Base-by-base conservation (phyloP, 140 eudicot genomes). In the Ambrosia hybrid region DNA sequence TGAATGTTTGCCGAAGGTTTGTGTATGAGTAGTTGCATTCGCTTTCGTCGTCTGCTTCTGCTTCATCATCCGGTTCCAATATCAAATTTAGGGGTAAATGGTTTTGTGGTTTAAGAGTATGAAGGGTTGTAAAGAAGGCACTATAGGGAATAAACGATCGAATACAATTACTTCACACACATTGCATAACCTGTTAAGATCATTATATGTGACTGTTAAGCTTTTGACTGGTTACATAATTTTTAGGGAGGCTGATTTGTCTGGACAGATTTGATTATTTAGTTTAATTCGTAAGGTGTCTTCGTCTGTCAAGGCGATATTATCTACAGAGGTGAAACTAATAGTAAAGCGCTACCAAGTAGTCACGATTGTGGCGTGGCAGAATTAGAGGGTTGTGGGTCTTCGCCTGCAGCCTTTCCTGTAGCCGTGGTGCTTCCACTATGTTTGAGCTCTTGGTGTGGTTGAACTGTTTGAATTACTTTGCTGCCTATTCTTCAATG, bases 151-250 rank as follows among this genome's bases (percentile, higher is more conserved):
- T 57, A 93, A 86, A 74, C 85, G 90, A 62, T 79, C 86, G 7
- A 83, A 51, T 61, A 56, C 82, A 9, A 81, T 79, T 12, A 90
- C 90, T 67, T 85, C 88, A 37, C 90, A 85, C 21, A 15, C 83
- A 2, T 80, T 85, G 46, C 87, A 89, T 66, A 93, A 90, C 85
- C 84, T 90, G 41, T 64, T 93, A 34, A 82, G 98, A 73, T 89
- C 98, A 26, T 83, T 93, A 58, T 90, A 93, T 79, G 78, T 74
- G 66, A 93, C 90, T 12, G 86, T 90, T 45, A 84, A 95, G 82
- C 98, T 93, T 74, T 78, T 93, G 84, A 97, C 97, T 68, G 96
- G 88, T 15, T 93, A 87, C 56, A 89, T 82, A 64, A 77, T 90
- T 46, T 93, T 89, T 59, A 90, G 95, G 14, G 91, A 87, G 43